phyloP scores from a whole-genome alignment of 306 rosid species.

The Castanea crenata region DNA sequence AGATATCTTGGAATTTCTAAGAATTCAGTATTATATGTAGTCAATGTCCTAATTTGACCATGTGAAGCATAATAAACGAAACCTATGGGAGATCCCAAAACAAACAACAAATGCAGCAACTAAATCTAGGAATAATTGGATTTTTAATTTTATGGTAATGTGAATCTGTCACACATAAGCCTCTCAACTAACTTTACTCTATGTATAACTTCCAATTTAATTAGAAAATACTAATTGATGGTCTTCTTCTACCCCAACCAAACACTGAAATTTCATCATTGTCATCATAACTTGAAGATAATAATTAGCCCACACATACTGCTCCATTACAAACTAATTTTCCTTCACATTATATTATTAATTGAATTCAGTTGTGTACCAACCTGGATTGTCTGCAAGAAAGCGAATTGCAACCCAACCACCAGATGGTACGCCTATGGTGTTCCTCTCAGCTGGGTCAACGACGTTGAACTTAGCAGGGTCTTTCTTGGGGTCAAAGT shows the following conservation, averaged over 20 bases:
- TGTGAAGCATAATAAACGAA: no score
- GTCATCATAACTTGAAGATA: neutral
- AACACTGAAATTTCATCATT: neutral
- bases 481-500: constrained; percentile 61
- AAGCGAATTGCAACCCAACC: constrained; percentile 78
- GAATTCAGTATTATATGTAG: no score
- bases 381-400: constrained; percentile 69
- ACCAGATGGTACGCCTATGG: constrained; percentile 62
- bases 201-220: no score
- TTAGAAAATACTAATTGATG: neutral
- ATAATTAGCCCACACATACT: neutral
- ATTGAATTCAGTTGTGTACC: neutral
- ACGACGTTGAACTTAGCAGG: constrained; percentile 55
- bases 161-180: neutral
- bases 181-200: neutral
- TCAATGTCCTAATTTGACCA: no score
- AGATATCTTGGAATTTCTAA: no score
- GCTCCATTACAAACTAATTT: neutral
- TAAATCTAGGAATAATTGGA: no score
- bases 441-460: constrained; percentile 77
- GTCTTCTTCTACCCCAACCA: neutral
- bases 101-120: no score
- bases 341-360: neutral
- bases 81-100: no score
- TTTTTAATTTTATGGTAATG: neutral